Base-by-base conservation (phyloP, 352 stramenopile species). In the Phytophthora podocarpi region DNA sequence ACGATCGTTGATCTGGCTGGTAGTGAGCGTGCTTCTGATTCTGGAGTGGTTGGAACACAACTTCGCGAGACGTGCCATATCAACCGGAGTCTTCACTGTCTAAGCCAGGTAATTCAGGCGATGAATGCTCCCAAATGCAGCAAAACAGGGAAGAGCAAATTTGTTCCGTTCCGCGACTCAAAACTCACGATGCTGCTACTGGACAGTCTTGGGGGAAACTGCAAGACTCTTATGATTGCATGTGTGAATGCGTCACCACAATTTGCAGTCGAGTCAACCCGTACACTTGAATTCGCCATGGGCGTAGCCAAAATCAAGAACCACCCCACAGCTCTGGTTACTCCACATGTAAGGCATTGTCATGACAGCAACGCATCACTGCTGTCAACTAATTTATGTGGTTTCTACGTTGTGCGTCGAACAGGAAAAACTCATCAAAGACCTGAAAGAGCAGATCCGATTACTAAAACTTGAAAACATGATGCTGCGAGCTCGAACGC, bases 231-330 rank as follows among this genome's bases (percentile, higher is more conserved):
- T 10, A 92, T 92, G 82, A 64, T 92, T 11, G 82, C 80, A n/a
- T 92, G 82, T 21, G 82, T 92, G 23, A 88, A 90, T 47, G 53
- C 69, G 0, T 69, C 72, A 10, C 67, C 77, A 5, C 65, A 85
- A 37, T 92, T 90, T 57, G 59, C 74, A 13, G 74, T 67, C 21
- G 82, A 92, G 45, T 89, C 82, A 3, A 76, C 70, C 15, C 78
- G 80, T 13, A 92, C 82, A 31, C 76, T 92, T 24, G 78, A 90
- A 59, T 92, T 92, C 39, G 80, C 82, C 9, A 92, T 92, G 80
- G 82, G 82, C 8, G 82, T 92, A 28, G 82, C 80, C 18, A 89
- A 87, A 60, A 92, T 92, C 59, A 90, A 88, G 54, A 92, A 92
- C 40, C 74, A 65, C 0, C 82, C 82, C 0, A 89, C 82, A 4